Conservation (phyloP, 2,329 filamentous ascomycete genomes). For the Claviceps digitariae region DNA sequence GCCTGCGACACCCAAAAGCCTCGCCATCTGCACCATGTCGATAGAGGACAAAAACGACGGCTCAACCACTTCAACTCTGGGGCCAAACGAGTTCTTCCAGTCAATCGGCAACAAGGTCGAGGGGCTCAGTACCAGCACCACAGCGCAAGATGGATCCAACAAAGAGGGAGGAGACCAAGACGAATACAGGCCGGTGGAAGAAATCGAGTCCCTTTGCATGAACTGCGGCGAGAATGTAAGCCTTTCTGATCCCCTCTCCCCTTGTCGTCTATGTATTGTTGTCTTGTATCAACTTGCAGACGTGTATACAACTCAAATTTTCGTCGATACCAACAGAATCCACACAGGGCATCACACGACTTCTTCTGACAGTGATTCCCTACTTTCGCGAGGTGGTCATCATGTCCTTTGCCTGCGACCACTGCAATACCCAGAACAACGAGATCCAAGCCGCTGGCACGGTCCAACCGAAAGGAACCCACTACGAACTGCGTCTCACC, state of each 20-base stretch:
- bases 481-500: conserved; percentile 72
- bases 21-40: conserved; percentile 23
- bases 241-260: not conserved
- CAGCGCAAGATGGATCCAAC: conserved; percentile 20
- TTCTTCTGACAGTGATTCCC: conserved; percentile 84
- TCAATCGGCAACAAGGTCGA: conserved; percentile 49
- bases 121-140: conserved; percentile 27
- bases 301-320: not conserved
- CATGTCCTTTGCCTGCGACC: conserved; percentile 88
- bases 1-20: not conserved
- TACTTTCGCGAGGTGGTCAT: conserved; percentile 97
- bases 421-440: conserved; percentile 83
- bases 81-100: conserved; percentile 43
- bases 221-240: conserved; percentile 67
- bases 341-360: conserved; percentile 63
- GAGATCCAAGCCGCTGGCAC: conserved; percentile 87
- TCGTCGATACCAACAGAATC: not conserved
- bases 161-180: conserved; percentile 24
- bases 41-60: conserved; percentile 24
- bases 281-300: too few species aligned
- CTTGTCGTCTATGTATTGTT: too few species aligned
- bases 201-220: conserved; percentile 74
- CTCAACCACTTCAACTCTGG: conserved; percentile 23
- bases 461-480: conserved; percentile 77
- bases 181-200: conserved; percentile 44